Evolutionary conservation across 805 yeast species (phyloP), one percentile per base, ranked within the genome.

Genomic region (Yarrowia keelungensis): DNA sequence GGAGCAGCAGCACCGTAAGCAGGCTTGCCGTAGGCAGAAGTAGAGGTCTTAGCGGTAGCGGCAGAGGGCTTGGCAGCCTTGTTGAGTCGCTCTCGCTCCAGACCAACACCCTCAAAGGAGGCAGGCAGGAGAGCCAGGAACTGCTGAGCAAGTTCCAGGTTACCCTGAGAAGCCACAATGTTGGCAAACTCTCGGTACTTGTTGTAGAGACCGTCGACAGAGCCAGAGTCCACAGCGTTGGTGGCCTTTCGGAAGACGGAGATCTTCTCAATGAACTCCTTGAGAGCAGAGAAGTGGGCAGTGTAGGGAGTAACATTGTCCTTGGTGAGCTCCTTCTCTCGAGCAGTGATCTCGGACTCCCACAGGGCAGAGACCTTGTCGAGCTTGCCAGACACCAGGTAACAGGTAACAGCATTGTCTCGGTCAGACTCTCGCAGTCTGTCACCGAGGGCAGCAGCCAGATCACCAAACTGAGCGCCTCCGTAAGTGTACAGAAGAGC

Each of bases 101-200:
- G 86, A 35, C 87, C 90, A 62, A 89, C 87, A 35, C 88, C 91
- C 53, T 89, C 90, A 73, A 88, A 86, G 67, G 86, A 86, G 54
- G 85, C 86, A 12, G 98, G 97, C 74, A 95, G 81, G 70, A 89
- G 81, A 54, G 82, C 81, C 75, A 94, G 83, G 72, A 90, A 86
- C 72, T 83, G 85, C 69, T 82, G 84, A 1, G 98, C 98, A 72
- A 94, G 81, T 10, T 89, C 96, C 73, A 91, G 88, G 71, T 90
- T 87, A 36, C 98, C 98, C 75, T 84, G 87, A 36, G 92, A 87
- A 4, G 97, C 89, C 69, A 92, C 87, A 70, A 89, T 81, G 72
- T 86, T 87, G 56, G 96, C 88, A 77, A 90, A 95, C 78, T 95
- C 98, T 72, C 91, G 82, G 71, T 91, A 86, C 2, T 89, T 88